Percentiles rank a stretch among this genome's conserved stretches.
Conservation (phyloP, 768 basidiomycete species). For the Atractiella rhizophila region DNA sequence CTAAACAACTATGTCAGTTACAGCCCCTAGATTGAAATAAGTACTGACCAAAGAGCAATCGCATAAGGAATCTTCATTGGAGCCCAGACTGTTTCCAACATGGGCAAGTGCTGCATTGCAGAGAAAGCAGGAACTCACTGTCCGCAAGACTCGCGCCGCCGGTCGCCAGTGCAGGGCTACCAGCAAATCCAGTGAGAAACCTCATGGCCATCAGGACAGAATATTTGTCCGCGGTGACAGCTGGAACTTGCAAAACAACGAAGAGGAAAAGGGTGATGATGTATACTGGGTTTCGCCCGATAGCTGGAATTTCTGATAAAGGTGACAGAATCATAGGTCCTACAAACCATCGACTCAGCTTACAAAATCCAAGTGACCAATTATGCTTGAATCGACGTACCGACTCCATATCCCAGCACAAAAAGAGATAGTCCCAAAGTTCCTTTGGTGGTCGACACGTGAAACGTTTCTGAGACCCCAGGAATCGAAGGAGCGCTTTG, state of each 20-base stretch:
- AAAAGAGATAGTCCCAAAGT: constrained; percentile 22
- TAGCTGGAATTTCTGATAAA: constrained; percentile 20
- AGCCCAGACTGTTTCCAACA: no score
- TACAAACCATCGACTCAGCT: neutral
- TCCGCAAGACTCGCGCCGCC: constrained; percentile 18
- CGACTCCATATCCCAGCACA: constrained; percentile 18
- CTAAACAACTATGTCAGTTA: no score
- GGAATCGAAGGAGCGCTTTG: neutral
- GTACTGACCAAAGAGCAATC: constrained; percentile 20
- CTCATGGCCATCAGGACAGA: constrained; percentile 18
- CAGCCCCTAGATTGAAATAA: no score
- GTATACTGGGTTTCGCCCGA: constrained; percentile 22
- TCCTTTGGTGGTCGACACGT: constrained; percentile 4
- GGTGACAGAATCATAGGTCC: constrained; percentile 14
- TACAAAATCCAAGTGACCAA: neutral
- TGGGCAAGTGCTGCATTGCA: no score
- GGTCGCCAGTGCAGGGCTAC: constrained; percentile 20
- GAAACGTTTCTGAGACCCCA: constrained; percentile 2
- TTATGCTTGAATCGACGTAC: neutral
- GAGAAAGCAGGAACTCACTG: no score
- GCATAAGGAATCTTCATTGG: constrained; percentile 9
- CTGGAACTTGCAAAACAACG: constrained; percentile 20
- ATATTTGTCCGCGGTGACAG: constrained; percentile 18
- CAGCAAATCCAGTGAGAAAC: constrained; percentile 22
- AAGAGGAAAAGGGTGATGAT: constrained; percentile 21